A percentile compares a stretch with the other conserved stretches of the same genome.
phyloP scores from a whole-genome alignment of 345 rosid genomes.

The Linum lewisii region DNA sequence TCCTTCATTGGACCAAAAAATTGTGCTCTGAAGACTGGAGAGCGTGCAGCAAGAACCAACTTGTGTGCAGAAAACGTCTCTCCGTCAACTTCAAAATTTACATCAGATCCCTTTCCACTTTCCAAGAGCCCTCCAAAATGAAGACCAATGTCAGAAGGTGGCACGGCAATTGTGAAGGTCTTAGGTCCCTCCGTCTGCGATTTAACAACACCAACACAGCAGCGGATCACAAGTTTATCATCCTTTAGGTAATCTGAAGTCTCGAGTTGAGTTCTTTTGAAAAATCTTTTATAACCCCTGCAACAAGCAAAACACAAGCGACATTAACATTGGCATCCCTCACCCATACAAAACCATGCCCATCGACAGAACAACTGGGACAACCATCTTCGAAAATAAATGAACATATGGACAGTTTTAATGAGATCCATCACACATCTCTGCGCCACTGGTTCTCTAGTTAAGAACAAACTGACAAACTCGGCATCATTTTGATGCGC shows the following conservation, averaged over 20 bases:
- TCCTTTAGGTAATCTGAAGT: constrained; percentile 4
- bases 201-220: constrained; percentile 15
- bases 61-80: constrained; percentile 26
- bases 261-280: constrained; percentile 1
- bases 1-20: constrained; percentile 32
- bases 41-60: constrained; percentile 24
- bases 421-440: not conserved
- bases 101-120: constrained; percentile 21
- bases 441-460: not conserved
- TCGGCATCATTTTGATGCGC: too few relatives aligned
- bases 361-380: not conserved
- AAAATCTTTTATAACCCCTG: constrained; percentile 6
- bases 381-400: too few relatives aligned
- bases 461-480: not conserved
- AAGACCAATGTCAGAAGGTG: constrained; percentile 25
- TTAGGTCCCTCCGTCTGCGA: constrained; percentile 24
- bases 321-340: not conserved
- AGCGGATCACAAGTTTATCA: not conserved
- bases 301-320: not conserved
- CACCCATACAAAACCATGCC: too few relatives aligned
- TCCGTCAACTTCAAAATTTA: constrained; percentile 23
- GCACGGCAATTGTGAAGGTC: constrained; percentile 16
- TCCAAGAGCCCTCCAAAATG: constrained; percentile 25
- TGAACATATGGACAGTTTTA: too few relatives aligned
- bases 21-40: constrained; percentile 26